These are phyloP conservation scores for Candida golubevii DNA, from an alignment of 805 yeast genomes.

Conservation along the genomic window DNA sequence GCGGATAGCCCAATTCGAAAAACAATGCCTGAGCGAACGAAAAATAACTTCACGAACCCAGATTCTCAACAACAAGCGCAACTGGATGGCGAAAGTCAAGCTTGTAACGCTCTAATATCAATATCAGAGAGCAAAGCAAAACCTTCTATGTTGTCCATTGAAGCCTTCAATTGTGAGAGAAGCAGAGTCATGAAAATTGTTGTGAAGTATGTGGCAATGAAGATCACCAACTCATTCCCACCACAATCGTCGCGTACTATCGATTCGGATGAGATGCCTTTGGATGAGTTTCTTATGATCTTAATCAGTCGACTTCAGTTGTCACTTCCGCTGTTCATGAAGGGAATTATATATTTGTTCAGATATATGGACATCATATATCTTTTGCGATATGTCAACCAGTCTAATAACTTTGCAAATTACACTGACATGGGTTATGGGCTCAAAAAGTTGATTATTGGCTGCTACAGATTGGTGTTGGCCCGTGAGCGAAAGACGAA, in stretches of 20 bases:
- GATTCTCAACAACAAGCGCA: too few relatives aligned
- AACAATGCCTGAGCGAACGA: too few relatives aligned
- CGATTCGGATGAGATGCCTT: conserved; percentile 29
- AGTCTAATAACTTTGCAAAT: conserved; percentile 41
- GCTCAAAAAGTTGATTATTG: conserved; percentile 37
- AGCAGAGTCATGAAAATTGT: conserved; percentile 39
- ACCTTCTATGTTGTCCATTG: conserved; percentile 7
- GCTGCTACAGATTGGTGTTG: conserved; percentile 38
- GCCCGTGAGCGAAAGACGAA: conserved; percentile 25
- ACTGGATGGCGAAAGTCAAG: too few relatives aligned
- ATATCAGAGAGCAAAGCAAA: too few relatives aligned
- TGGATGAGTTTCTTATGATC: conserved; percentile 37
- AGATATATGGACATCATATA: conserved; percentile 45
- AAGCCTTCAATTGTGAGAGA: conserved; percentile 28
- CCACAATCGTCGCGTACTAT: conserved; percentile 29
- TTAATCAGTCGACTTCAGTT: conserved; percentile 36
- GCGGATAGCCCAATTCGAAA: too few relatives aligned
- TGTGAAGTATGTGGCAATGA: conserved; percentile 40
- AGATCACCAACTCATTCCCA: conserved; percentile 41
- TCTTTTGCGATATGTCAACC: conserved; percentile 41
- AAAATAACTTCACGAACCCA: too few relatives aligned
- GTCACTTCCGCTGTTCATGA: conserved; percentile 34
- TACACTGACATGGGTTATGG: conserved; percentile 42
- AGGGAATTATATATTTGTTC: conserved; percentile 39
- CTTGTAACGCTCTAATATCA: too few relatives aligned